Conservation (phyloP, 495 filamentous ascomycete genomes). For the Terfezia claveryi region DNA sequence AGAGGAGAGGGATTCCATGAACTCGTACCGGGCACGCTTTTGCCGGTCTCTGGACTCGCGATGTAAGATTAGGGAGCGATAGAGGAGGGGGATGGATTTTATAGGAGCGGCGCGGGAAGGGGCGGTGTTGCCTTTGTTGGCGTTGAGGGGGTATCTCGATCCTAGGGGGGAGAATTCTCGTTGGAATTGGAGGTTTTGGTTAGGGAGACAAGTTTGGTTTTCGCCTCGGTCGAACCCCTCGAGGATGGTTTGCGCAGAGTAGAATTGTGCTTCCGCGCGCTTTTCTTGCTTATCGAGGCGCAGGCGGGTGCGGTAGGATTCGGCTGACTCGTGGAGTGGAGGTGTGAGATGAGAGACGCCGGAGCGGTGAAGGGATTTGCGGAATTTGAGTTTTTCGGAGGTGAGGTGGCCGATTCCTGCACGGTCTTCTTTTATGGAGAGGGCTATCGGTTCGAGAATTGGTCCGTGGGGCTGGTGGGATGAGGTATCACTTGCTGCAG, state of each 20-base stretch:
- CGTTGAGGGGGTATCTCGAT: not conserved
- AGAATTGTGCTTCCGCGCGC: constrained; percentile 41
- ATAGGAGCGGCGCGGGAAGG: constrained; percentile 24
- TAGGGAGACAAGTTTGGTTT: constrained; percentile 11
- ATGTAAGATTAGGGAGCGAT: constrained; percentile 46
- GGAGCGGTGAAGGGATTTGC: constrained; percentile 34
- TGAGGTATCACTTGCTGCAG: not conserved
- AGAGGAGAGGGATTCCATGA: no score
- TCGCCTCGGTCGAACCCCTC: constrained; percentile 26
- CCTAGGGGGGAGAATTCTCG: not conserved
- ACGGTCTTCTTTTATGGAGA: constrained; percentile 53
- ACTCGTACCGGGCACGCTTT: constrained; percentile 37
- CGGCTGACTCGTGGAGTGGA: constrained; percentile 22
- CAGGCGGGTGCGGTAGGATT: constrained; percentile 49
- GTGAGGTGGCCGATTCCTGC: constrained; percentile 71
- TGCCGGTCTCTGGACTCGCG: constrained; percentile 50
- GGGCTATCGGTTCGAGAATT: constrained; percentile 39
- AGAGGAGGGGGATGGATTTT: constrained; percentile 53
- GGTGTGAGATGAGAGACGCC: constrained; percentile 24
- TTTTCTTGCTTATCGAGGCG: constrained; percentile 48
- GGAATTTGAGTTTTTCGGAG: constrained; percentile 61
- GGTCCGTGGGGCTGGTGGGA: not conserved
- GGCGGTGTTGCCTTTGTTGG: not conserved
- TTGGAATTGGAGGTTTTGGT: constrained; percentile 16
- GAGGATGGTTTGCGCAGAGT: constrained; percentile 59